Base-by-base conservation (phyloP, 768 basidiomycete genomes). In the Zangia roseola region DNA sequence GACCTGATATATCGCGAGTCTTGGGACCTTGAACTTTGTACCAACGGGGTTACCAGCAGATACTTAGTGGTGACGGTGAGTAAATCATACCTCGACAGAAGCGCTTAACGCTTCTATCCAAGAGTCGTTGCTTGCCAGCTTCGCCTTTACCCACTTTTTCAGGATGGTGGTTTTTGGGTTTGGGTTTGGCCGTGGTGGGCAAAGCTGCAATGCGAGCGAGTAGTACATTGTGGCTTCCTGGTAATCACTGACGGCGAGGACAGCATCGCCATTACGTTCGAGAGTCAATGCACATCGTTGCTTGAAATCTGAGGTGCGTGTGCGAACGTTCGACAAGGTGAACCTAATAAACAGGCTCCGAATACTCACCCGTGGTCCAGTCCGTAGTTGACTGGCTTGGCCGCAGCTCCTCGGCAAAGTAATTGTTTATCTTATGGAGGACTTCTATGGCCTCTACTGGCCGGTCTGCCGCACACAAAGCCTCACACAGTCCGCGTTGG, bases 101-200 rank as follows among this genome's bases (percentile, higher is more conserved):
- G 40, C 33, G 20, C 25, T 41, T 6, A 41, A 41, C 2, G 26
- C 47, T 35, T 48, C 47, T 20, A 14, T 39, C 47, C 47, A 48
- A 19, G 47, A 41, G 16, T 16, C 9, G 16, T 23, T 40, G 19
- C 19, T 25, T 20, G 33, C 28, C 33, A 48, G 28, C 16, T 41
- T 48, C 41, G 47, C 47, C 5, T 48, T 41, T 19, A 36, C 20
- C 47, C 47, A 48, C 19, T 41, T 41, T 41, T 17, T 34, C 25
- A 48, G 21, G 17, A n/a, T 34, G 10, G 16, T 8, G 7, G 14
- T 31, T 31, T 31, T 31, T 14, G 31, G 13, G 2, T 31, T 31
- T 31, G 31, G 14, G 17, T 40, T 40, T 10, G 24, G 38, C 20
- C 20, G 21, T 17, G 30, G 8, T 26, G 33, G 33, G 10, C 19